Base-by-base conservation (phyloP, 1,284 basidiomycete genomes). In the Tilletiaria anomala region DNA sequence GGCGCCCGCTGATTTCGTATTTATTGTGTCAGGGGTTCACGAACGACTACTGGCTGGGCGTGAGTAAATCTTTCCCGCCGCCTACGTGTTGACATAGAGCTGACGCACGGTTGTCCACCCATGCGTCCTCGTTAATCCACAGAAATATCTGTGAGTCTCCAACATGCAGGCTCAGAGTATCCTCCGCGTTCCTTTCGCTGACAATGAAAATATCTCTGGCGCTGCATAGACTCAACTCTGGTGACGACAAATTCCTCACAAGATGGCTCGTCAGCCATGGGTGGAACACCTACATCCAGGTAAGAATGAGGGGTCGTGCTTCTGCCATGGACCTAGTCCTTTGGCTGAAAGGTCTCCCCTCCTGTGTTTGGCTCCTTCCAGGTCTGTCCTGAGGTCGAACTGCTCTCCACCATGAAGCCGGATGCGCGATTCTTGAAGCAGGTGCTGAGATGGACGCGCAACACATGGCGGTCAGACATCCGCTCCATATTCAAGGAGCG, bases 181-280 rank as follows among this genome's bases (percentile, higher is more conserved):
- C n/a, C n/a, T n/a, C n/a, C n/a, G n/a, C n/a, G n/a, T n/a, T n/a
- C n/a, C n/a, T n/a, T n/a, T n/a, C n/a, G n/a, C n/a, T n/a, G n/a
- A n/a, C n/a, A n/a, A n/a, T n/a, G 40, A 18, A 45, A 37, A 19
- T 49, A 44, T 24, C 33, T 14, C 36, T n/a, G n/a, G n/a, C n/a
- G n/a, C n/a, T n/a, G n/a, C n/a, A n/a, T n/a, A n/a, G n/a, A n/a
- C n/a, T 44, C 32, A 41, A 39, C 39, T 44, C 32, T 17, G 37
- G 47, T 35, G 42, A 88, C 70, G 84, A 88, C 73, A 89, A 89
- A 70, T 89, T 86, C 70, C 72, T 89, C 61, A 89, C 86, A n/a
- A n/a, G n/a, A n/a, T 91, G 86, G 86, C 86, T 88, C 82, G 85
- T 89, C 48, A 80, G 77, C 63, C 83, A 88, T 62, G 84, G 85